Evolutionary conservation across 2,329 filamentous ascomycete genomes (phyloP).

Genomic region (Gnomoniopsis smithogilvyi): DNA sequence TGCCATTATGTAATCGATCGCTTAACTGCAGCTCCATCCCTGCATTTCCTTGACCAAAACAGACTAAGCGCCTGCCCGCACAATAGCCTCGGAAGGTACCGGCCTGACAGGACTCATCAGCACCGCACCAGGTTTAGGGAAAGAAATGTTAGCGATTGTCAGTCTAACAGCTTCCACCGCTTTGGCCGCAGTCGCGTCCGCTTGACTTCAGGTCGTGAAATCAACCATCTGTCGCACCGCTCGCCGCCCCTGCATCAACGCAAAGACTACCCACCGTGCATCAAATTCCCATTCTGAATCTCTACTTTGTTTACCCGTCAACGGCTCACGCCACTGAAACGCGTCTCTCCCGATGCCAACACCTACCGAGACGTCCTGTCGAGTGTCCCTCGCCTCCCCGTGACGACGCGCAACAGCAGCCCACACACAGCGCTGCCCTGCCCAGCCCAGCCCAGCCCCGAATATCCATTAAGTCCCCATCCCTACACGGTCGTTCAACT

Average conservation of each 20-base stretch:
- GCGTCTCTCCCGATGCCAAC: constrained; percentile 15
- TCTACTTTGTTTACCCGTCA: not conserved
- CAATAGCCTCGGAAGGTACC: no score
- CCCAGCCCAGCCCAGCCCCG: not conserved
- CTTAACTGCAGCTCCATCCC: constrained; percentile 20
- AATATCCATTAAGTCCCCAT: no score
- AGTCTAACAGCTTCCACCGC: no score
- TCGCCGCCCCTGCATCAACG: no score
- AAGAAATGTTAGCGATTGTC: no score
- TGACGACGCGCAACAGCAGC: constrained; percentile 15
- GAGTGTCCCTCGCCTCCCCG: constrained; percentile 15
- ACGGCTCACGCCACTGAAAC: not conserved
- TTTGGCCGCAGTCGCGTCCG: constrained; percentile 14
- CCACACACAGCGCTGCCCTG: no score
- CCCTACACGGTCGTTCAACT: not conserved
- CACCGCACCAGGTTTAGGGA: no score
- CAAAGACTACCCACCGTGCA: constrained; percentile 2
- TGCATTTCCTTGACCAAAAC: constrained; percentile 5
- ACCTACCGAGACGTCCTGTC: constrained; percentile 5
- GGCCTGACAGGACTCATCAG: no score
- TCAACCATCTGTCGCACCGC: constrained; percentile 16
- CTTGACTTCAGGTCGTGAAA: constrained; percentile 16
- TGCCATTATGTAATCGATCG: not conserved
- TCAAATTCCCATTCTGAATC: not conserved
- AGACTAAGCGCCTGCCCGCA: constrained; percentile 4